Percentiles rank a stretch among this genome's conserved stretches.
Conservation (phyloP, 1,139 yeast species). For the Protomyces macrosporus region DNA sequence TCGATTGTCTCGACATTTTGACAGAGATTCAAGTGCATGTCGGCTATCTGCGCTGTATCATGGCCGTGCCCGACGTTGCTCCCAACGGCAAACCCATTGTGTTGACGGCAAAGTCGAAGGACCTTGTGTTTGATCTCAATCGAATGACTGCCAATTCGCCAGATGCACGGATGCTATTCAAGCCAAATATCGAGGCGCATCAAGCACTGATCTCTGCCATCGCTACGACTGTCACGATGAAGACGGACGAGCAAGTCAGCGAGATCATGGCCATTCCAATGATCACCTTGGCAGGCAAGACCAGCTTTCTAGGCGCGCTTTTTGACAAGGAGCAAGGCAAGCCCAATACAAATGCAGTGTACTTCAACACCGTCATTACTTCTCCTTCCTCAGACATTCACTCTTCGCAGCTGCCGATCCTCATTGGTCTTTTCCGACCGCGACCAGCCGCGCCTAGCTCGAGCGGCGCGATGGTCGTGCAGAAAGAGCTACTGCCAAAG, state of each 20-base stretch:
- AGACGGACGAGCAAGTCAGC: constrained; percentile 36
- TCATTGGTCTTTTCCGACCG: constrained; percentile 8
- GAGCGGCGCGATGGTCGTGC: neutral
- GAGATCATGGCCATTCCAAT: constrained; percentile 43
- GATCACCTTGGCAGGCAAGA: constrained; percentile 39
- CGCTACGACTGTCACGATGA: constrained; percentile 40
- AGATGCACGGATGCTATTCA: constrained; percentile 41
- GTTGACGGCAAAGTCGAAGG: constrained; percentile 39
- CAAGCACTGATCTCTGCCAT: constrained; percentile 42
- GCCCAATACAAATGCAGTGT: constrained; percentile 33
- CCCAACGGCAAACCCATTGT: constrained; percentile 24
- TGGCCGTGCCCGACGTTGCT: constrained; percentile 11
- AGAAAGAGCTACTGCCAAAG: neutral
- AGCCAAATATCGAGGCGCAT: constrained; percentile 40
- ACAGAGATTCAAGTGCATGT: constrained; percentile 31
- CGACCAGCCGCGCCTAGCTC: neutral
- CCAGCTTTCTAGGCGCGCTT: constrained; percentile 41
- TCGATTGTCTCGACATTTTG: constrained; percentile 23
- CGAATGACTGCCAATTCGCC: constrained; percentile 42
- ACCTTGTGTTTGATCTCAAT: constrained; percentile 40
- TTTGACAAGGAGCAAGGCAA: constrained; percentile 33
- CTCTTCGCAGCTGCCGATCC: constrained; percentile 1
- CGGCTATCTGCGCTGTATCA: constrained; percentile 27
- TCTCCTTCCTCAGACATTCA: constrained; percentile 40
- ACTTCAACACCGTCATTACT: constrained; percentile 39